A percentile compares a stretch with the other conserved stretches of the same genome.
Evolutionary conservation across 805 yeast genomes (phyloP).

Genomic region (Kodamaea jinghongensis): DNA sequence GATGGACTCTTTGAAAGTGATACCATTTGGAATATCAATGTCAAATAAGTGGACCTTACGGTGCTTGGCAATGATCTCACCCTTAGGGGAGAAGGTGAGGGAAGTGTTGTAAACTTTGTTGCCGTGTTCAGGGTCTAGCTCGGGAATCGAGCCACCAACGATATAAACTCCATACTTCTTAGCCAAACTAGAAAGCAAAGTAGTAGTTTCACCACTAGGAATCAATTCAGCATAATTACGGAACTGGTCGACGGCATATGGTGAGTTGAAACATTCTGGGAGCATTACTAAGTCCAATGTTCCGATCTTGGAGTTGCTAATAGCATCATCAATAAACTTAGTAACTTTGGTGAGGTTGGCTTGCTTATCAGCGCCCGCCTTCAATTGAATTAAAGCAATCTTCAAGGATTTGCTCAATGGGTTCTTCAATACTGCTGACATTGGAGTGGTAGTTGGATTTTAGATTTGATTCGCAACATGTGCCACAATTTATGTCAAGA

Average conservation of each 20-base stretch:
- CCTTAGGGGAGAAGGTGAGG: conserved; percentile 61
- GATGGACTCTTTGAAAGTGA: conserved; percentile 79
- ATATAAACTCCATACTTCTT: conserved; percentile 57
- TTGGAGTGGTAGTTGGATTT: conserved; percentile 2
- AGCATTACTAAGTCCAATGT: conserved; percentile 69
- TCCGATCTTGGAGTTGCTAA: conserved; percentile 29
- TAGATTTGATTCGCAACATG: background rate
- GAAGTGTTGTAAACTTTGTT: conserved; percentile 40
- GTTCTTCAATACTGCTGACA: conserved; percentile 25
- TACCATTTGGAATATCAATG: conserved; percentile 87
- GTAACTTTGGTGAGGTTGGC: conserved; percentile 72
- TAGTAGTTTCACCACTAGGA: conserved; percentile 68
- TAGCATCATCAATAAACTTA: conserved; percentile 62
- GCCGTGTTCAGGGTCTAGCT: conserved; percentile 49
- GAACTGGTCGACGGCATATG: conserved; percentile 85
- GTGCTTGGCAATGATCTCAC: conserved; percentile 81
- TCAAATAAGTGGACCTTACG: conserved; percentile 91
- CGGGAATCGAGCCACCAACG: conserved; percentile 94
- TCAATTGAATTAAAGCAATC: conserved; percentile 81
- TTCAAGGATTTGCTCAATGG: conserved; percentile 58
- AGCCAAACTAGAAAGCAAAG: conserved; percentile 65
- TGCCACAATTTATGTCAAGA: conserved; percentile 5
- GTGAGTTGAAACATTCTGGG: conserved; percentile 97
- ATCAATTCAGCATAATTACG: conserved; percentile 85
- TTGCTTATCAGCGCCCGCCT: conserved; percentile 76